These are phyloP conservation scores for Wallacemonas sp. DNA, from an alignment of 208 protist genomes.

Conservation along the genomic window DNA sequence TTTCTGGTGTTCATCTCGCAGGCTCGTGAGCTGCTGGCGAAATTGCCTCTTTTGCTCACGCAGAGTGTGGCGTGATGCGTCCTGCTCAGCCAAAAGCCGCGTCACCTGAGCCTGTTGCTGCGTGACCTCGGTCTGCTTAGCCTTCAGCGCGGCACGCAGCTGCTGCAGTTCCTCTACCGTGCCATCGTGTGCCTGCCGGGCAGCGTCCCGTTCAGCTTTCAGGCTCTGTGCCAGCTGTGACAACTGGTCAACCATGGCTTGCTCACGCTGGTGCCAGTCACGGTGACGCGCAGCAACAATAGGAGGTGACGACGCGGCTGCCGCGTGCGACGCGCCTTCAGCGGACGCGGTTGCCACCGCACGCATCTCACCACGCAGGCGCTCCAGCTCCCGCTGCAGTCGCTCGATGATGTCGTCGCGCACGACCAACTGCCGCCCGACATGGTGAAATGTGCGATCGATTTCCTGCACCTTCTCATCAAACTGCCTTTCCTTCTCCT, in stretches of 20 bases:
- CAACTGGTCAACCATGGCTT: background rate
- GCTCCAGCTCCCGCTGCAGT: slow-evolving; percentile 54
- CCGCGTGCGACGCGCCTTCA: background rate
- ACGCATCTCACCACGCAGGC: slow-evolving; percentile 20
- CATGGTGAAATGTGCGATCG: slow-evolving; percentile 68
- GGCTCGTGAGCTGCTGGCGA: slow-evolving; percentile 5
- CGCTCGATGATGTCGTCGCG: slow-evolving; percentile 71
- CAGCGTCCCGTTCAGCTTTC: slow-evolving; percentile 15
- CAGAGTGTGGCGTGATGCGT: slow-evolving; percentile 15
- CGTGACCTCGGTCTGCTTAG: background rate
- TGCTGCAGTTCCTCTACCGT: slow-evolving; percentile 20
- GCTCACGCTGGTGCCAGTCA: background rate
- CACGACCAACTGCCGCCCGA: slow-evolving; percentile 54
- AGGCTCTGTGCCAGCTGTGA: slow-evolving; percentile 5
- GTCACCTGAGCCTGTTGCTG: slow-evolving; percentile 11
- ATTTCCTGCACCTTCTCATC: slow-evolving; percentile 75
- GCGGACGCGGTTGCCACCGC: background rate
- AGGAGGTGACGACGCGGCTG: background rate
- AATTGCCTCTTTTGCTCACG: slow-evolving; percentile 14
- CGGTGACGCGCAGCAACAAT: background rate
- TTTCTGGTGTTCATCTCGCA: slow-evolving; percentile 6
- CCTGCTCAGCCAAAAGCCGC: slow-evolving; percentile 25
- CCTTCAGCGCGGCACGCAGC: slow-evolving; percentile 14
- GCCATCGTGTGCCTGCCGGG: background rate
- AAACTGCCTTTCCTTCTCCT: slow-evolving; percentile 70